Conservation (phyloP, 139 green algal species). For the Closterium sp. region DNA sequence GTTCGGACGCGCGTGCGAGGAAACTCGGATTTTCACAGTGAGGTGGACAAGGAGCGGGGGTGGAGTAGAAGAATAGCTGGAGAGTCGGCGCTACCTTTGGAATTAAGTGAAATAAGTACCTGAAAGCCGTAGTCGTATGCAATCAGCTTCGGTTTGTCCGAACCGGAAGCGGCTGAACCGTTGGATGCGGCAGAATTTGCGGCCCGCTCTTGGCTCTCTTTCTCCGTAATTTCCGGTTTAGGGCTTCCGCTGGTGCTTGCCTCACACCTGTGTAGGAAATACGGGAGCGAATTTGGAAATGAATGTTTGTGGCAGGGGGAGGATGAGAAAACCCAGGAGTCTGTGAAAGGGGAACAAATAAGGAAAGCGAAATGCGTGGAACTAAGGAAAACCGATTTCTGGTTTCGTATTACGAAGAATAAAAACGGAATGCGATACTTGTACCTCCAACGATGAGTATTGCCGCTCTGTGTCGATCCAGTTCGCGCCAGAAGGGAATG, state of each 20-base stretch:
- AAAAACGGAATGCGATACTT: too few species aligned
- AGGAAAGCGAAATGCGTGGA: neutral
- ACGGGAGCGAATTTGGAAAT: neutral
- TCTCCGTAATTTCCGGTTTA: neutral
- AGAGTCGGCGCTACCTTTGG: too few species aligned
- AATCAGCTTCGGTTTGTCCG: slow-evolving; percentile 22
- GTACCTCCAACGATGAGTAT: neutral
- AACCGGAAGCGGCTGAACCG: neutral
- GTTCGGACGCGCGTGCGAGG: neutral
- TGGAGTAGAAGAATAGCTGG: too few species aligned
- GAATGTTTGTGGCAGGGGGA: neutral
- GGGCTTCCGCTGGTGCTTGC: neutral
- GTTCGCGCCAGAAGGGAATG: neutral
- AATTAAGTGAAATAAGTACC: neutral
- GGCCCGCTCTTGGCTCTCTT: neutral
- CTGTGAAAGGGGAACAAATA: neutral
- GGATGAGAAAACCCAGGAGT: neutral
- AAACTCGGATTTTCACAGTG: neutral
- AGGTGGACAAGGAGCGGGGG: too few species aligned
- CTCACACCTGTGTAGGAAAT: neutral
- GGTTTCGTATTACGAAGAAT: too few species aligned
- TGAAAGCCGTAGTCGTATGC: slow-evolving; percentile 42
- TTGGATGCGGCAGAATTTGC: neutral
- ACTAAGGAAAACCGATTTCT: neutral
- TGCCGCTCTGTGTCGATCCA: neutral